phyloP scores from a whole-genome alignment of 2,329 filamentous ascomycete genomes.

The Parascedosporium putredinis region DNA sequence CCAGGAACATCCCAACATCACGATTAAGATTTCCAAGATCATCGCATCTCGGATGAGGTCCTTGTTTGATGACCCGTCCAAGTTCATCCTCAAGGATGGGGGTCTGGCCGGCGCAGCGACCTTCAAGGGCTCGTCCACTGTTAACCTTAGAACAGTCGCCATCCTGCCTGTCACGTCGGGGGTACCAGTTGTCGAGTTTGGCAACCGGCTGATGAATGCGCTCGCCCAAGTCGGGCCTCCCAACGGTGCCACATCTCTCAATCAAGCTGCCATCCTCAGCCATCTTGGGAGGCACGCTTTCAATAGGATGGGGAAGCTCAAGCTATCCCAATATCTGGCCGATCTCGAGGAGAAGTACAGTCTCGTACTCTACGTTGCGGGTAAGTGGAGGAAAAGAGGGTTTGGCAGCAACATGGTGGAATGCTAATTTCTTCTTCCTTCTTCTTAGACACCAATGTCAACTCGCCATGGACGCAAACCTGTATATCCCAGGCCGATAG shows the following conservation, averaged over 20 bases:
- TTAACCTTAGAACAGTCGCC: slow-evolving; percentile 87
- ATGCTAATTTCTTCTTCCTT: slow-evolving; percentile 19
- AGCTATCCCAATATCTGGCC: slow-evolving; percentile 88
- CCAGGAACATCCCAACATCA: slow-evolving; percentile 94
- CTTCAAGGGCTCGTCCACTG: slow-evolving; percentile 63
- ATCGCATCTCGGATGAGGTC: slow-evolving; percentile 92
- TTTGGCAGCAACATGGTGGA: no score
- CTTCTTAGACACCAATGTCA: slow-evolving; percentile 78
- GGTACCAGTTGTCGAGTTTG: slow-evolving; percentile 91
- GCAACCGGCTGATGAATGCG: slow-evolving; percentile 77
- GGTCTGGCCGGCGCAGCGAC: slow-evolving; percentile 42
- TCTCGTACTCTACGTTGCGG: slow-evolving; percentile 85
- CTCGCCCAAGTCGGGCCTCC: slow-evolving; percentile 79
- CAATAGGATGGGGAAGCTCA: slow-evolving; percentile 93
- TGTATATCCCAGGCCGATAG: slow-evolving; percentile 96
- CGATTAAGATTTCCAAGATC: slow-evolving; percentile 97
- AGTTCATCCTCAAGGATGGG: slow-evolving; percentile 54
- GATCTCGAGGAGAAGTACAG: slow-evolving; percentile 97
- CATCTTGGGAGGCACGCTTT: slow-evolving; percentile 95
- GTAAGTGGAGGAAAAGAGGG: no score
- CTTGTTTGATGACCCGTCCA: slow-evolving; percentile 70
- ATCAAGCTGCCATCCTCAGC: slow-evolving; percentile 87
- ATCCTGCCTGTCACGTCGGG: slow-evolving; percentile 84
- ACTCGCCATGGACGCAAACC: slow-evolving; percentile 95
- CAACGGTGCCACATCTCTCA: slow-evolving; percentile 83